Conservation (phyloP, 2,329 filamentous ascomycete species). For the Neonectria hederae region DNA sequence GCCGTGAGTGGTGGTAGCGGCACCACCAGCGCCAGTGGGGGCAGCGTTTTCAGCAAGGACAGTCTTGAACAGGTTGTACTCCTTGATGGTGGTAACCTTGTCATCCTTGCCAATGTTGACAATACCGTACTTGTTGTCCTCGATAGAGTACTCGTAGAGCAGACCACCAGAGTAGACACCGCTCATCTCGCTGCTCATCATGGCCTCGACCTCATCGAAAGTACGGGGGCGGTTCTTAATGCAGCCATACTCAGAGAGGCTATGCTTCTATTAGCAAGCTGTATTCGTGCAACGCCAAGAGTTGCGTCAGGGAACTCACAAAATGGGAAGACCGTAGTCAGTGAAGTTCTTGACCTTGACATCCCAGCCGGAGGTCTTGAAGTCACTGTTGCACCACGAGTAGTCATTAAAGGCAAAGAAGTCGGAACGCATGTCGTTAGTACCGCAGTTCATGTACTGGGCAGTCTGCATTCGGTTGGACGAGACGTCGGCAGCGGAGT, state of each 20-base stretch:
- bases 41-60: slow-evolving; percentile 60
- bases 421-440: slow-evolving; percentile 83
- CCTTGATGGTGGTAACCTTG: slow-evolving; percentile 63
- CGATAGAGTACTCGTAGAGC: slow-evolving; percentile 92
- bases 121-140: slow-evolving; percentile 82
- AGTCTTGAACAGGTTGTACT: slow-evolving; percentile 67
- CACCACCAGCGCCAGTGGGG: slow-evolving; percentile 62
- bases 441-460: slow-evolving; percentile 92
- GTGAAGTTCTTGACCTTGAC: slow-evolving; percentile 88
- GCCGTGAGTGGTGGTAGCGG: slow-evolving; percentile 57
- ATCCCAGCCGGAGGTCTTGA: slow-evolving; percentile 80
- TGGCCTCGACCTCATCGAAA: slow-evolving; percentile 80
- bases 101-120: slow-evolving; percentile 67
- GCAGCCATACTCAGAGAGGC: slow-evolving; percentile 94
- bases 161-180: slow-evolving; percentile 93
- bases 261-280: slow-evolving; percentile 31
- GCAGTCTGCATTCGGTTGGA: slow-evolving; percentile 89
- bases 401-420: slow-evolving; percentile 93
- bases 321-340: slow-evolving; percentile 87
- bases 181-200: slow-evolving; percentile 88
- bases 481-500: slow-evolving; percentile 82
- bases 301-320: slow-evolving; percentile 54
- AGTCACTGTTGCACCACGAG: slow-evolving; percentile 82
- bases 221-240: slow-evolving; percentile 77
- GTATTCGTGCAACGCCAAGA: background rate